These are phyloP conservation scores for Fusarium austroafricanum DNA, from an alignment of 2,329 filamentous ascomycete genomes.

Conservation along the genomic window DNA sequence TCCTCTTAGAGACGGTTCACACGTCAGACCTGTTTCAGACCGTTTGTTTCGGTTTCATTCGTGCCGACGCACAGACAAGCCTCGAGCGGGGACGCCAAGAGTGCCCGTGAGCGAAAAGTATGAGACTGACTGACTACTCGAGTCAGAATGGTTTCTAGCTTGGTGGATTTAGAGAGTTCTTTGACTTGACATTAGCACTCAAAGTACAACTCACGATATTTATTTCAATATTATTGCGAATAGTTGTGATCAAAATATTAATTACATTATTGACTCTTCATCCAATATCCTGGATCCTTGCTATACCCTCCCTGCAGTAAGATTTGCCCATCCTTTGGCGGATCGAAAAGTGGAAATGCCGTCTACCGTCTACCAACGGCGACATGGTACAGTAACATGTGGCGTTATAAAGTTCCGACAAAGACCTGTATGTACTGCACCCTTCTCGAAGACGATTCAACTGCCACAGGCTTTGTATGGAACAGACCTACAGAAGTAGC, in stretches of 20 bases:
- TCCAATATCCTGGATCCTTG: conserved; percentile 19
- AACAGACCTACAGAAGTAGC: neutral
- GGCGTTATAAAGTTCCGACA: conserved; percentile 29
- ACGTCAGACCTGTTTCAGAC: conserved; percentile 37
- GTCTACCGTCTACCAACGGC: neutral
- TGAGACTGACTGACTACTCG: neutral
- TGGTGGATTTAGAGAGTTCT: neutral
- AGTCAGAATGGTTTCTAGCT: conserved; percentile 12
- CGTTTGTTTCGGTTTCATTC: conserved; percentile 40
- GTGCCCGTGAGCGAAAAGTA: neutral
- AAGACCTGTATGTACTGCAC: neutral
- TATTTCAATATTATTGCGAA: neutral
- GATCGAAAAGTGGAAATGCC: conserved; percentile 36
- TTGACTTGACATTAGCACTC: neutral
- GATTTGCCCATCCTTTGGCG: conserved; percentile 26
- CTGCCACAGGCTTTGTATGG: conserved; percentile 3
- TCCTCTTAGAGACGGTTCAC: neutral
- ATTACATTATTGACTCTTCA: conserved; percentile 2
- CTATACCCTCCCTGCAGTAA: neutral
- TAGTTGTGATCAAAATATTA: neutral
- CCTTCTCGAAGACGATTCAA: neutral
- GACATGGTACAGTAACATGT: conserved; percentile 13
- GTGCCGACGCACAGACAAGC: conserved; percentile 13
- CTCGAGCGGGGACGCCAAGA: conserved; percentile 17
- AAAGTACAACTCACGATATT: neutral